Conservation (phyloP, 768 basidiomycete species). For the Leccinum subtestaceum region DNA sequence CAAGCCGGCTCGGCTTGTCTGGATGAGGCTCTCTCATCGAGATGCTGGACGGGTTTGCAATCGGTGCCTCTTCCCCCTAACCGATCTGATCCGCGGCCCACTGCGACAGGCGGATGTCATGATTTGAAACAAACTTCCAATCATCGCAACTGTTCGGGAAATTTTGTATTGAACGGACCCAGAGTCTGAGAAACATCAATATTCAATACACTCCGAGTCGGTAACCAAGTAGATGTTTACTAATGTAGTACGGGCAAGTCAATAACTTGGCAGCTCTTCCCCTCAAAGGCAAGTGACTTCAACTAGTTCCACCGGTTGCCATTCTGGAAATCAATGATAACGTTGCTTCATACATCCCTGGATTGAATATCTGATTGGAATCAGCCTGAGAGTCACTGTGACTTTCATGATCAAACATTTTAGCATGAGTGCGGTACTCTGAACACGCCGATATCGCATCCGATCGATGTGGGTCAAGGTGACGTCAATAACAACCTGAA, state of each 20-base stretch:
- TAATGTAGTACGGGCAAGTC: background rate
- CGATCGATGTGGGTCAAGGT: background rate
- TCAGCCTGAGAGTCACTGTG: background rate
- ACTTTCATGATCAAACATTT: background rate
- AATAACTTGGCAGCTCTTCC: too few relatives aligned
- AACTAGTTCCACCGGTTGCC: background rate
- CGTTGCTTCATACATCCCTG: background rate
- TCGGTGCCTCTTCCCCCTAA: too few relatives aligned
- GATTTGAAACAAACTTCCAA: background rate
- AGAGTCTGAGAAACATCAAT: background rate
- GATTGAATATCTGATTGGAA: background rate
- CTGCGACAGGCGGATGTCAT: background rate
- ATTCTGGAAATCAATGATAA: background rate
- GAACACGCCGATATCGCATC: background rate
- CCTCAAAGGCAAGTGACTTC: background rate
- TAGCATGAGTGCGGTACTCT: background rate
- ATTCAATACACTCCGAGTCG: too few relatives aligned
- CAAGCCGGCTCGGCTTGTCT: too few relatives aligned
- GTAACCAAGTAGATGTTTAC: background rate
- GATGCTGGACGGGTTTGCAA: too few relatives aligned
- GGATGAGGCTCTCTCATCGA: too few relatives aligned
- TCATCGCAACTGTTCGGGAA: background rate
- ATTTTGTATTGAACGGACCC: conserved; percentile 4
- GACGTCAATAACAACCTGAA: background rate
- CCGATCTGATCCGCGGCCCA: too few relatives aligned